These are phyloP conservation scores for Diddensiella transvaalensis DNA, from an alignment of 805 yeast species.

Conservation along the genomic window DNA sequence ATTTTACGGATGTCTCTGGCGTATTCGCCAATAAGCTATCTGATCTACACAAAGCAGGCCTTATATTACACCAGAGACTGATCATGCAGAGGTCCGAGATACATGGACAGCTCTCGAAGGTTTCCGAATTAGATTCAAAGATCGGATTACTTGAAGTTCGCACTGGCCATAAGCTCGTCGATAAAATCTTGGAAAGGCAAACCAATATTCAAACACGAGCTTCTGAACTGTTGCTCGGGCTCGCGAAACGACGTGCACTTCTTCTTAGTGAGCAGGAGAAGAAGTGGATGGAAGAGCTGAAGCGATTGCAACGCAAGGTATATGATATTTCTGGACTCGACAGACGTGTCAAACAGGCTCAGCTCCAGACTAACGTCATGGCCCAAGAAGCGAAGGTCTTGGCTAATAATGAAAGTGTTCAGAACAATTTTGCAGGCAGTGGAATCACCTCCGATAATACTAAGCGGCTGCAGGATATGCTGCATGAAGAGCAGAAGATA, in stretches of 20 bases:
- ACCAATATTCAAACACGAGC: constrained; percentile 33
- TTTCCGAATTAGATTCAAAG: constrained; percentile 26
- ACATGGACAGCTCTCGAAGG: constrained; percentile 37
- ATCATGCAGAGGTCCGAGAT: constrained; percentile 42
- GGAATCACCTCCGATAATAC: constrained; percentile 1
- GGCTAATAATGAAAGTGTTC: background rate
- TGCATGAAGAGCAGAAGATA: constrained; percentile 14
- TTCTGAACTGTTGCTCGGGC: constrained; percentile 27
- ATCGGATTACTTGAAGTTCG: constrained; percentile 14
- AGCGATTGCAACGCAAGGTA: constrained; percentile 32
- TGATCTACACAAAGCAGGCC: constrained; percentile 35
- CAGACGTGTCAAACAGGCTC: constrained; percentile 10
- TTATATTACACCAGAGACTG: constrained; percentile 37
- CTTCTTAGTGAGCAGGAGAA: constrained; percentile 42
- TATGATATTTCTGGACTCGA: constrained; percentile 26
- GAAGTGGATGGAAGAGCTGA: constrained; percentile 45
- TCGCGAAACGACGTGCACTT: constrained; percentile 29
- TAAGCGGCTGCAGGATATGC: constrained; percentile 10
- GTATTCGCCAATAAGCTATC: constrained; percentile 25
- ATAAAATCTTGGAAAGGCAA: constrained; percentile 34
- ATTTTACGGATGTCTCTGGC: constrained; percentile 24
- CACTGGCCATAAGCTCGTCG: constrained; percentile 19
- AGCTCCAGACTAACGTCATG: constrained; percentile 2
- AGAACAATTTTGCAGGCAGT: background rate
- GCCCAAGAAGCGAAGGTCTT: constrained; percentile 1